These are phyloP conservation scores for Ophiocordyceps camponoti-floridani DNA, from an alignment of 2,329 filamentous ascomycete genomes.

Conservation along the genomic window DNA sequence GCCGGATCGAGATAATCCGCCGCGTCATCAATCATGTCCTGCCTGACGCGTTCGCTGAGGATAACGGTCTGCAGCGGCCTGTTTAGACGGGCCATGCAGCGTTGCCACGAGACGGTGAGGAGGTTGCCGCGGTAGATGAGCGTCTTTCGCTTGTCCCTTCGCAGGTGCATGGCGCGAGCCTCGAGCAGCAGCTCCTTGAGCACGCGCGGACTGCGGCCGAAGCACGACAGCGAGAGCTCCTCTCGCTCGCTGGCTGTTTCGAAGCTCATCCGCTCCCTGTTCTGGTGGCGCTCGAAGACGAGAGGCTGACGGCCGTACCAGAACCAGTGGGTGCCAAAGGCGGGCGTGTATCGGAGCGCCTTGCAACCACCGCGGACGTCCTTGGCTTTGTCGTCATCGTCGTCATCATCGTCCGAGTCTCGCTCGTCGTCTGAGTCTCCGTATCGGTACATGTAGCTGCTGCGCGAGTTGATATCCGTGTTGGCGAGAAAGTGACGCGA, in stretches of 20 bases:
- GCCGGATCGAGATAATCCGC: conserved; percentile 43
- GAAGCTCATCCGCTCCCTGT: conserved; percentile 21
- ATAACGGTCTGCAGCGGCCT: conserved; percentile 50
- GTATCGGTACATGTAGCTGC: conserved; percentile 28
- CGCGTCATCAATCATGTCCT: conserved; percentile 40
- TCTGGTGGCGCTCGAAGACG: conserved; percentile 34
- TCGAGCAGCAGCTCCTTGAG: conserved; percentile 45
- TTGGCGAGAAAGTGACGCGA: conserved; percentile 48
- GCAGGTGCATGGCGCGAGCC: conserved; percentile 33
- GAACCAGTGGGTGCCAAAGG: conserved; percentile 50
- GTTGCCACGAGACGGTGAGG: conserved; percentile 36
- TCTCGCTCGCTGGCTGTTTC: conserved; percentile 32
- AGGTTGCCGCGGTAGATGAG: conserved; percentile 44
- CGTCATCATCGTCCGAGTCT: conserved; percentile 9
- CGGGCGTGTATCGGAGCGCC: conserved; percentile 44
- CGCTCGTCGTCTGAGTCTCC: conserved; percentile 24
- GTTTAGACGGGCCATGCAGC: conserved; percentile 40
- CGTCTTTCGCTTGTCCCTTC: conserved; percentile 43
- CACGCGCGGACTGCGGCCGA: conserved; percentile 40
- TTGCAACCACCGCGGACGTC: conserved; percentile 21
- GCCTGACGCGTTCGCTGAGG: conserved; percentile 41
- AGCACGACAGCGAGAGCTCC: conserved; percentile 40
- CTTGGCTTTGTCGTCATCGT: conserved; percentile 12
- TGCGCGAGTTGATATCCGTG: conserved; percentile 37
- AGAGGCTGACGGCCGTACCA: conserved; percentile 43